Evolutionary conservation across 805 yeast species (phyloP), one percentile per base, ranked within the genome.

Genomic region (Candida stauntonica): DNA sequence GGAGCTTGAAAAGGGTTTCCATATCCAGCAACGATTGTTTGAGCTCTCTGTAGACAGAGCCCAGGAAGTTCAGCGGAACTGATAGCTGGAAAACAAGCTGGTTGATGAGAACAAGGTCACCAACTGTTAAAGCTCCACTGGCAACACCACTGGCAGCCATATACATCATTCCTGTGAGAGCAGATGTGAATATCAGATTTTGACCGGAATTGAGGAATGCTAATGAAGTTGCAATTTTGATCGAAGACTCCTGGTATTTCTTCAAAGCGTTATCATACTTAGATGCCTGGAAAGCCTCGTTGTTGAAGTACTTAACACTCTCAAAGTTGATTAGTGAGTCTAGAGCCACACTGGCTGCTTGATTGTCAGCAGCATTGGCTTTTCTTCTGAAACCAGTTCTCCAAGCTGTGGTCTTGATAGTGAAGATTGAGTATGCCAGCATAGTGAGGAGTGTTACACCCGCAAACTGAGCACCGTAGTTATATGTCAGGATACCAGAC

Each of bases 141-240:
- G 87, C 79, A n/a, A 93, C 93, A 19, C 98, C 98, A 39, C 79
- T 77, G 53, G 96, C 86, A 13, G 96, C 97, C 95, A 93, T 81
- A 60, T 86, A 93, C 99, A 93, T 93, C 94, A 93, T 93, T 2
- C 81, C 85, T 2, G 99, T 93, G 46, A 93, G 67, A 2, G 99
- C 98, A 29, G 85, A 63, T 0, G 97, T 86, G 63, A 85, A 85
- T 23, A 85, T 85, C 39, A 83, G 51, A 55, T 81, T 84, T 58
- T 85, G 94, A 14, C 94, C 94, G 0, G 87, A 71, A 48, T 85
- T 85, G 44, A 85, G 66, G 53, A 73, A 85, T 17, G 93, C 88
- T 45, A 85, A 64, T 1, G 93, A 84, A 3, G 91, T 85, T 3
- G 91, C 88, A n/a, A 85, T 86, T 55, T 83, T 82, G 48, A 85